Conservation (phyloP, 148 eudicot genomes). For the Spergularia marina region DNA sequence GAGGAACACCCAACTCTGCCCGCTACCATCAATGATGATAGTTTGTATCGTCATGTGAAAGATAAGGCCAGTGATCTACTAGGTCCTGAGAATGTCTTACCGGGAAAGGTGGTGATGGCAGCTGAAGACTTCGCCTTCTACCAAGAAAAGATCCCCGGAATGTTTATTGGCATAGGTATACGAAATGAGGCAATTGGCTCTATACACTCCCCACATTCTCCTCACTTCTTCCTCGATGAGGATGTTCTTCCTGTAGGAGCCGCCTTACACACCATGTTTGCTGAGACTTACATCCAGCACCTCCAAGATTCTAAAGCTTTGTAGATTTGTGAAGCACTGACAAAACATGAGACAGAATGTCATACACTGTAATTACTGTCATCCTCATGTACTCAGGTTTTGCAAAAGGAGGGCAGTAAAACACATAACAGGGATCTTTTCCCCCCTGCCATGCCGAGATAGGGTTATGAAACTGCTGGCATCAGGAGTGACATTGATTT, state of each 20-base stretch:
- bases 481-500: too few species aligned
- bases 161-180: slow-evolving; percentile 55
- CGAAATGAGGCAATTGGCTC: slow-evolving; percentile 63
- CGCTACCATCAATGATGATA: slow-evolving; percentile 53
- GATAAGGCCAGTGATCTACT: slow-evolving; percentile 44
- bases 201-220: slow-evolving; percentile 60
- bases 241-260: slow-evolving; percentile 76
- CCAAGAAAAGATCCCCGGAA: slow-evolving; percentile 67
- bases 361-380: too few species aligned
- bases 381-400: too few species aligned
- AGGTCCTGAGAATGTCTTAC: slow-evolving; percentile 49
- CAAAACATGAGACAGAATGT: neutral
- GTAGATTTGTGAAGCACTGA: neutral
- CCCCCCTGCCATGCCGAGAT: too few species aligned
- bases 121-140: slow-evolving; percentile 90
- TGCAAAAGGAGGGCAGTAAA: neutral
- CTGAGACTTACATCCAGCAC: slow-evolving; percentile 51
- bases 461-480: too few species aligned
- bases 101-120: slow-evolving; percentile 52
- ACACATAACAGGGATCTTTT: too few species aligned
- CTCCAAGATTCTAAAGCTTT: slow-evolving; percentile 17
- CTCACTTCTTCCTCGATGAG: slow-evolving; percentile 74
- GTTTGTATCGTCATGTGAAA: slow-evolving; percentile 47
- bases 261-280: slow-evolving; percentile 53
- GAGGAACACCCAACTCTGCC: slow-evolving; percentile 55